Evolutionary conservation across 208 protist species (phyloP).

Genomic region (Leishmania tarentolae): DNA sequence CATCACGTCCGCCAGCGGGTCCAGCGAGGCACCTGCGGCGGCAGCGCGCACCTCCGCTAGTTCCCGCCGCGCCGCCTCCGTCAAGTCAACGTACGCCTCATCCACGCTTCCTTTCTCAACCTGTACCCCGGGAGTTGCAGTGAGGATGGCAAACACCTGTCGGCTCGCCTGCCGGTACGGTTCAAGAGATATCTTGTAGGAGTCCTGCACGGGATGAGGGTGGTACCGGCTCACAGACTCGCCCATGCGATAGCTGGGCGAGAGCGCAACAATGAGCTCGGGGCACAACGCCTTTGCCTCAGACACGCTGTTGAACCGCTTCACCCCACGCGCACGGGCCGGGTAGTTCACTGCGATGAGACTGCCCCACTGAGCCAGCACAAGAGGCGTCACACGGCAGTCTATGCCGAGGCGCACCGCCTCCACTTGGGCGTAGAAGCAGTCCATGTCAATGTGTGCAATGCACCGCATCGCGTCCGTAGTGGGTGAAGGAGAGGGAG

Average conservation of each 20-base stretch:
- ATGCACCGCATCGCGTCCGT: slow-evolving; percentile 51
- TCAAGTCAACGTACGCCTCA: slow-evolving; percentile 90
- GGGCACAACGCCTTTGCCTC: slow-evolving; percentile 61
- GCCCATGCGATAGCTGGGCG: slow-evolving; percentile 64
- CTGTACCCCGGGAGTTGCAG: slow-evolving; percentile 40
- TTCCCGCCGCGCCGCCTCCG: slow-evolving; percentile 55
- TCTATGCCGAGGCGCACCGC: slow-evolving; percentile 75
- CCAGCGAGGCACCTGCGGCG: slow-evolving; percentile 16
- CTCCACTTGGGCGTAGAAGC: slow-evolving; percentile 94
- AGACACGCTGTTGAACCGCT: slow-evolving; percentile 51
- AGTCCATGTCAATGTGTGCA: slow-evolving; percentile 92
- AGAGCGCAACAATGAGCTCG: slow-evolving; percentile 38
- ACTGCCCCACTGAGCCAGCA: slow-evolving; percentile 75
- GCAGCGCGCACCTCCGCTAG: slow-evolving; percentile 32
- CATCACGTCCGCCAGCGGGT: slow-evolving; percentile 52
- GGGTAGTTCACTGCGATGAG: slow-evolving; percentile 92
- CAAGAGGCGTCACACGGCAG: slow-evolving; percentile 67
- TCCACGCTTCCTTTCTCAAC: slow-evolving; percentile 83
- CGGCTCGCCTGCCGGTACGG: slow-evolving; percentile 82
- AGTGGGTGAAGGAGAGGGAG: neutral
- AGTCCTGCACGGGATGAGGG: slow-evolving; percentile 34
- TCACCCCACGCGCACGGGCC: slow-evolving; percentile 67
- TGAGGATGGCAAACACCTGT: slow-evolving; percentile 71
- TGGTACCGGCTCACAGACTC: slow-evolving; percentile 66
- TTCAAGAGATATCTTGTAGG: slow-evolving; percentile 75